Percentiles rank a stretch among this genome's conserved stretches.
Evolutionary conservation across 163 green algal genomes (phyloP).

Genomic region (Prototheca stagnorum): DNA sequence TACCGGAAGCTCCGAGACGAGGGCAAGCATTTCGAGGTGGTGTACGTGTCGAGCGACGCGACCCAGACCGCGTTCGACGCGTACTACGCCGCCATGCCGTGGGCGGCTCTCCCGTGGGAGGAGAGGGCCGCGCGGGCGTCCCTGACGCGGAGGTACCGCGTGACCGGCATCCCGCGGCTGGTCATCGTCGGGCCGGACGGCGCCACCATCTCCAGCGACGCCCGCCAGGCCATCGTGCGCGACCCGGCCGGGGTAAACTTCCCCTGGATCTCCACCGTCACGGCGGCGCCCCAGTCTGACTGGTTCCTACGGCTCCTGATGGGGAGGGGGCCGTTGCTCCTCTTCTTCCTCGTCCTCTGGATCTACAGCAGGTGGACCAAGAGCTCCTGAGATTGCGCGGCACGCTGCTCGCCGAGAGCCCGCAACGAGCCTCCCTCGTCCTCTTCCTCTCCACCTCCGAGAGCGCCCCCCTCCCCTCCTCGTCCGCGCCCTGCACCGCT

Average conservation of each 20-base stretch:
- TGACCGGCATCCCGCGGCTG: slow-evolving; percentile 31
- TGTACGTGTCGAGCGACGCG: slow-evolving; percentile 42
- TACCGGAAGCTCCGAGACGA: slow-evolving; percentile 23
- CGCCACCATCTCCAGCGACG: slow-evolving; percentile 21
- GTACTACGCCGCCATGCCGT: slow-evolving; percentile 45
- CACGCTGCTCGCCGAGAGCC: no score
- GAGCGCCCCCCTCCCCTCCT: no score
- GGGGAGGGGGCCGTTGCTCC: no score
- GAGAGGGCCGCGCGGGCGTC: not conserved
- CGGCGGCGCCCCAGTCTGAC: not conserved
- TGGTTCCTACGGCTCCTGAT: no score
- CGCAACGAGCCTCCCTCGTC: no score
- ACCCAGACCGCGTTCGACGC: slow-evolving; percentile 18
- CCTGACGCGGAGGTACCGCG: slow-evolving; percentile 8
- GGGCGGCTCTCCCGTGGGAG: slow-evolving; percentile 29
- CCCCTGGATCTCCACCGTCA: slow-evolving; percentile 15
- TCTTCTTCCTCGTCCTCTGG: no score
- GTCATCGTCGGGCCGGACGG: slow-evolving; percentile 27
- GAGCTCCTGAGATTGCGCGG: no score
- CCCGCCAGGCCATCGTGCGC: slow-evolving; percentile 13
- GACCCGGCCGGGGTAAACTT: slow-evolving; percentile 22
- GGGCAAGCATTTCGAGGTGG: slow-evolving; percentile 29
- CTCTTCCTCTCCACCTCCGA: no score
- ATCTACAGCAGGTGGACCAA: no score
- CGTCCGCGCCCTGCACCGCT: no score